These are phyloP conservation scores for Fusarium citri DNA, from an alignment of 2,329 filamentous ascomycete species.

Conservation along the genomic window DNA sequence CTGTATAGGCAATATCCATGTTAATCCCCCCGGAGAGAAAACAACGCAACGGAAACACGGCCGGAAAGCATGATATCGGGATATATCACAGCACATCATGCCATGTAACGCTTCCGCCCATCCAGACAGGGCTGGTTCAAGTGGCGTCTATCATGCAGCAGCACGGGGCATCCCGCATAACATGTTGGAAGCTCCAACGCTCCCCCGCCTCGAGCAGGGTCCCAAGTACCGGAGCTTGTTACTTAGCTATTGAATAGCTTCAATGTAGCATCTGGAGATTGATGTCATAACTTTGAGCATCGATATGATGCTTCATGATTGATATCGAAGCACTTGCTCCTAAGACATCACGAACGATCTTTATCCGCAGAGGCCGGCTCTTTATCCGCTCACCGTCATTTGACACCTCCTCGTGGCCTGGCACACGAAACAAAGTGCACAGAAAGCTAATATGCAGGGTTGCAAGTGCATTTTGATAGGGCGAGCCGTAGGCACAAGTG, in stretches of 20 bases:
- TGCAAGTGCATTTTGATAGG: conserved; percentile 27
- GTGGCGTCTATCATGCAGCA: conserved; percentile 41
- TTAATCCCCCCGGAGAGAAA: conserved; percentile 17
- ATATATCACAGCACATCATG: conserved; percentile 27
- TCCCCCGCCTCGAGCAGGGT: conserved; percentile 32
- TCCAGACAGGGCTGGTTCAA: conserved; percentile 20
- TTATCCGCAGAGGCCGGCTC: conserved; percentile 20
- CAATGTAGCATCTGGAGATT: background rate
- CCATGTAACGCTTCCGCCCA: conserved; percentile 14
- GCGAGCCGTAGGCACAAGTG: conserved; percentile 26
- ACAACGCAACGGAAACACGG: conserved; percentile 25
- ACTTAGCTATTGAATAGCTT: conserved; percentile 8
- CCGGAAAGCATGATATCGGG: conserved; percentile 19
- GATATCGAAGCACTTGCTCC: conserved; percentile 7
- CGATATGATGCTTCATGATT: background rate
- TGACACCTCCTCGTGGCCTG: conserved; percentile 30
- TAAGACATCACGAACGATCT: conserved; percentile 1
- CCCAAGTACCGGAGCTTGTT: conserved; percentile 13
- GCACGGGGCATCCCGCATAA: conserved; percentile 43
- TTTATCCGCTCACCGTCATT: conserved; percentile 44
- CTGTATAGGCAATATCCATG: conserved; percentile 6
- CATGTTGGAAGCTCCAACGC: conserved; percentile 26
- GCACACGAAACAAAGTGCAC: conserved; percentile 27
- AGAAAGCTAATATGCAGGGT: conserved; percentile 40
- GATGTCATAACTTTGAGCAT: background rate